phyloP scores from a whole-genome alignment of 805 yeast genomes.

The Kodamaea kaohsiungensis region DNA sequence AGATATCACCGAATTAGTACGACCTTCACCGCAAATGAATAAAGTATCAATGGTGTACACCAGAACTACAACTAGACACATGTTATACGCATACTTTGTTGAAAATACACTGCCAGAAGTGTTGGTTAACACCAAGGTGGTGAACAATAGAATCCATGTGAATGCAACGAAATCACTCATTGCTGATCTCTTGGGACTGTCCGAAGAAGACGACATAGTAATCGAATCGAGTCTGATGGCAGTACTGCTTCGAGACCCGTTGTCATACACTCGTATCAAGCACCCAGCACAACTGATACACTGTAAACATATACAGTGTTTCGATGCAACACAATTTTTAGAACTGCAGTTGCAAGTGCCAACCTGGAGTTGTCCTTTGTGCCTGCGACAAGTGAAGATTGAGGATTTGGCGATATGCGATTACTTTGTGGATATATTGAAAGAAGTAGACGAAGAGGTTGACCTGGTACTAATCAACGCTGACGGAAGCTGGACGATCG shows the following conservation, averaged over 20 bases:
- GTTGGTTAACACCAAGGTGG: conserved; percentile 22
- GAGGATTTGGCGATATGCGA: conserved; percentile 73
- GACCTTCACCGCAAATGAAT: conserved; percentile 35
- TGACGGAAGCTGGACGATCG: conserved; percentile 72
- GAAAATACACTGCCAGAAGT: conserved; percentile 31
- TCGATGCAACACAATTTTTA: conserved; percentile 76
- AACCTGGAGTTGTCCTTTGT: conserved; percentile 87
- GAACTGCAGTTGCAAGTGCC: conserved; percentile 78
- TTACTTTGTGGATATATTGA: conserved; percentile 63
- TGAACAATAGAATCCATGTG: conserved; percentile 53
- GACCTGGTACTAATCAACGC: conserved; percentile 66
- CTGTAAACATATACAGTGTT: conserved; percentile 85
- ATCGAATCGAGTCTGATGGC: conserved; percentile 60
- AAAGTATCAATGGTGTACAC: conserved; percentile 57
- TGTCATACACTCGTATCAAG: conserved; percentile 68
- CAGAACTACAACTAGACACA: conserved; percentile 50
- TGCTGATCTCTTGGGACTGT: conserved; percentile 39
- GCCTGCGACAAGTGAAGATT: conserved; percentile 53
- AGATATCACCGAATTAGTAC: conserved; percentile 57
- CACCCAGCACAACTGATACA: conserved; percentile 68
- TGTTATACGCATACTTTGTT: conserved; percentile 61
- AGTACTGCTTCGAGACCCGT: conserved; percentile 74
- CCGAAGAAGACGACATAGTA: conserved; percentile 63
- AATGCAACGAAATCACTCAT: conserved; percentile 43
- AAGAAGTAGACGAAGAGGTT: conserved; percentile 52